Evolutionary conservation across 2,329 filamentous ascomycete genomes (phyloP), one percentile per base, ranked within the genome.

Genomic region (Endothia cerciana): DNA sequence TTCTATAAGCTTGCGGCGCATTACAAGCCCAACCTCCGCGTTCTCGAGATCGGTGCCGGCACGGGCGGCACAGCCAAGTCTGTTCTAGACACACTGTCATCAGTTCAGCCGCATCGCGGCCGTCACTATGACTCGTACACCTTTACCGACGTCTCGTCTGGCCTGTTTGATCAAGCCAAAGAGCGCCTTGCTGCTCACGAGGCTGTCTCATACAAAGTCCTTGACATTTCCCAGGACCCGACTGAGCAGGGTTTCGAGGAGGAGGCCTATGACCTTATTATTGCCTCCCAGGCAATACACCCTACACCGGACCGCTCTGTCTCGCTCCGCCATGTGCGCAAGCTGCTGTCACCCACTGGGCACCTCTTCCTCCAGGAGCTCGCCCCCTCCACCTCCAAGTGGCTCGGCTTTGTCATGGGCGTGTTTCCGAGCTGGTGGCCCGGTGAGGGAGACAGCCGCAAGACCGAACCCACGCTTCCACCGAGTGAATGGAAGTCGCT

Each of bases 31-130:
- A 40, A 25, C 25, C 58, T 62, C 3, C 47, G 59, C 11, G 74
- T 83, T 33, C 68, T 84, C 5, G 75, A 77, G 68, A 73, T 81
- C 4, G 81, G 81, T 17, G 80, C 75, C 4, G 81, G 81, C 0
- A 81, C 78, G 0, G 81, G 80, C 0, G 75, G 76, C 2, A 74
- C 78, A 0, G 82, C 81, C 0, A 70, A 72, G 3, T 59, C 63
- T 1, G 69, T 82, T 4, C 68, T 82, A 2, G 45, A 47, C 6
- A 47, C 45, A 11, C n/a, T 47, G 10, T 47, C 45, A 6, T 22
- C 45, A 8, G 22, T 47, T 10, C 45, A 47, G 45, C 45, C 45
- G 3, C 45, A 47, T 25, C 55, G 68, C 3, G 70, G 69, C 2
- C 43, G 45, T 3, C 38, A 41, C 1, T 19, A 28, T 4, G 63